Evolutionary conservation across 2,329 filamentous ascomycete species (phyloP), one percentile per base, ranked within the genome.

Genomic region (Rugonectria rugulosa): DNA sequence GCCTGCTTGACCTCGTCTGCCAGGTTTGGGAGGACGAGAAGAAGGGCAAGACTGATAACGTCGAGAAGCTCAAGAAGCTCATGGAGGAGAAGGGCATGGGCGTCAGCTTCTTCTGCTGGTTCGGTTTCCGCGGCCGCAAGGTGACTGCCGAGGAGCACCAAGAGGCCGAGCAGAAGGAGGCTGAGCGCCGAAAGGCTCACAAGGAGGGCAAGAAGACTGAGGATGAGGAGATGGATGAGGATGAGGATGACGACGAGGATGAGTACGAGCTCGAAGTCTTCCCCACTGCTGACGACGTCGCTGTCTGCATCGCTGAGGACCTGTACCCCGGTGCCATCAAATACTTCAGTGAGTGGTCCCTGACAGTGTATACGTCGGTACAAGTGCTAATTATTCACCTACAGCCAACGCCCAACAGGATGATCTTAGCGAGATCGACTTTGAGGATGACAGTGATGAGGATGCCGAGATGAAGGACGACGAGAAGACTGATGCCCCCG

Each of bases 281-380:
- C 80, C 89, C 90, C n/a, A 86, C 87, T 37, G 94, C 91, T 19
- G 92, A 96, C 64, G 89, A 93, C 59, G 75, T 98, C 42, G 93
- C 92, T 32, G 82, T 92, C 60, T 82, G 87, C 57, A 81, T 98
- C 64, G 86, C 89, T 8, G 93, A 98, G 71, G 94, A 98, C 65
- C 78, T 98, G 47, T 97, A 89, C 88, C 90, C 91, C 42, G 86
- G 87, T 60, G 94, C 93, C 54, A 88, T 96, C 73, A 91, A 90
- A 74, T 96, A 95, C 78, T 98, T 95, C 78, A 90, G 91, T 95
- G 79, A 77, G 90, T 84, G 52, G 24, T n/a, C 12, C 19, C 29
- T 4, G 7, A 17, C 38, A 19, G 20, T 9, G 14, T 6, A 26
- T 2, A 36, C 31, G 2, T 17, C 27, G 27, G 15, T n/a, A 42